These are phyloP conservation scores for Gossypium davidsonii DNA, from an alignment of 441 rosid genomes.

Conservation along the genomic window DNA sequence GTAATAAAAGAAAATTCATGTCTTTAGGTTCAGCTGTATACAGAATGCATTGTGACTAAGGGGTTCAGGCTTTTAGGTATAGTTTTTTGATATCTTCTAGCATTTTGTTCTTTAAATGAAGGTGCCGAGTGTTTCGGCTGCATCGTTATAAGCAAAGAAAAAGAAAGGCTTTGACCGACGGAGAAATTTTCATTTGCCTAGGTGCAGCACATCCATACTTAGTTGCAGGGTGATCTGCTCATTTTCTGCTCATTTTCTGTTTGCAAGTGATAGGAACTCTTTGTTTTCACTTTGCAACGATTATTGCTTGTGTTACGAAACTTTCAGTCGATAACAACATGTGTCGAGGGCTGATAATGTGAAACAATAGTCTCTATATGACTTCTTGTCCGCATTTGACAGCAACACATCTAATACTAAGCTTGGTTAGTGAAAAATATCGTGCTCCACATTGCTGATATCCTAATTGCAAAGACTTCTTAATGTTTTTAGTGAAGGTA, in stretches of 20 bases:
- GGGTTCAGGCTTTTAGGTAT: background rate
- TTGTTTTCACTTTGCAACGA: background rate
- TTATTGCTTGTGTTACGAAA: background rate
- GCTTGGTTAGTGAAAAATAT: background rate
- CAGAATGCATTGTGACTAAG: background rate
- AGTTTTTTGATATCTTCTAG: background rate
- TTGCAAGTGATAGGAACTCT: background rate
- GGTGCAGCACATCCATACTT: background rate
- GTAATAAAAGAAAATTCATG: background rate
- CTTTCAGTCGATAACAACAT: background rate
- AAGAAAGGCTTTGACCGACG: background rate
- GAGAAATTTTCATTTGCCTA: background rate
- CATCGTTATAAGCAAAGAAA: background rate
- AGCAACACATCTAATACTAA: background rate
- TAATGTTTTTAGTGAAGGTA: constrained; percentile 40
- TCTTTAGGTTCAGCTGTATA: background rate
- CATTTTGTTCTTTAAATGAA: background rate
- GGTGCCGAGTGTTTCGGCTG: background rate
- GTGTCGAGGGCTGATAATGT: background rate
- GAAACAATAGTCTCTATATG: background rate
- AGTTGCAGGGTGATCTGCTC: background rate
- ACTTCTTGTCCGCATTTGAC: background rate
- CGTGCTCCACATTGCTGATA: background rate
- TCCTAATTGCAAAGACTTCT: constrained; percentile 18
- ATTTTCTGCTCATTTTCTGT: background rate